Evolutionary conservation across 2,329 filamentous ascomycete species (phyloP), one percentile per base, ranked within the genome.

Genomic region (Colletotrichum coccodes): DNA sequence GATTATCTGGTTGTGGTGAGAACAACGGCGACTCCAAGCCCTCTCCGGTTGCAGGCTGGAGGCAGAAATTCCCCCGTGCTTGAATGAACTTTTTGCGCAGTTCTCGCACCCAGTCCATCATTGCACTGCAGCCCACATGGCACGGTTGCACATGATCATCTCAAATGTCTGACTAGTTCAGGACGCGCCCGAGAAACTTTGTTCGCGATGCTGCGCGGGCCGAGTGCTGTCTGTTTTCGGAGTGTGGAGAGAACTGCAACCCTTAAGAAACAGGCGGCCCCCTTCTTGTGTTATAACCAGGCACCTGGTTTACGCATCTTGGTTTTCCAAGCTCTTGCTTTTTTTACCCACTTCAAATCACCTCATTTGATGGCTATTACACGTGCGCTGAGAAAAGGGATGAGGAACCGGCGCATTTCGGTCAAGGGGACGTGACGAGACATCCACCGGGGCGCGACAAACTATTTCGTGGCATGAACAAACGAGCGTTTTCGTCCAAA

Each of bases 121-220:
- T 21, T 7, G 9, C 14, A 34, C 6, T 14, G 28, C 18, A 30
- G 23, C 18, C 12, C 14, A 21, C 38, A 6, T 3, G 26, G 18
- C 44, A 26, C 8, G 32, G 40, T 8, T 16, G 7, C 8, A 36
- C 42, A 18, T 14, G 2, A 11, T 40, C n/a, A 54, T 28, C n/a
- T 16, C n/a, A 14, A 46, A 6, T 36, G 26, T 16, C 47, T 66
- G 63, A 61, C 63, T 61, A 56, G 57, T 56, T 47, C 23, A 40
- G 8, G 7, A 23, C 8, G 16, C n/a, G 9, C 2, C 11, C 26
- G 3, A 11, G n/a, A 32, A 66, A 66, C 57, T 42, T 18, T 61
- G n/a, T 49, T 38, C 8, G 28, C 18, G 14, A 8, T 40, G 49
- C 16, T 21, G 21, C 12, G n/a, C 28, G n/a, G 38, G 44, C 28